These are phyloP conservation scores for Paraglomus brasilianum DNA, from an alignment of 192 early-diverging fungal species.

Conservation along the genomic window DNA sequence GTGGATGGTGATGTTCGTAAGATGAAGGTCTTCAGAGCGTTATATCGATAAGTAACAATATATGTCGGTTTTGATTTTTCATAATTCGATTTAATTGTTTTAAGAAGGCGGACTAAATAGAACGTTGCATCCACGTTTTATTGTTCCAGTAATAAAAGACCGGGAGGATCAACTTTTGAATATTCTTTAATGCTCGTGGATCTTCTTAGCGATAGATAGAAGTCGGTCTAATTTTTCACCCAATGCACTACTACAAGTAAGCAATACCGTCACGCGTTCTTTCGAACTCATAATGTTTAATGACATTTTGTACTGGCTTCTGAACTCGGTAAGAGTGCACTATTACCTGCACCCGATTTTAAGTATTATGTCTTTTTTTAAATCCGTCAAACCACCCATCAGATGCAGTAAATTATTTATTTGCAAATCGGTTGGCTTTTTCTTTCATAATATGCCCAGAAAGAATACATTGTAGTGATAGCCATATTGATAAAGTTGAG, in stretches of 20 bases:
- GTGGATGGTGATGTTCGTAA: not conserved
- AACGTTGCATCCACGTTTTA: not conserved
- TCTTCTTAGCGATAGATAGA: constrained; percentile 1
- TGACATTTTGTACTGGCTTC: not conserved
- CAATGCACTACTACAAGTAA: not conserved
- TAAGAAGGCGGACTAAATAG: constrained; percentile 8
- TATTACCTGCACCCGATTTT: constrained; percentile 3
- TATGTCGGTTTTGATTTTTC: not conserved
- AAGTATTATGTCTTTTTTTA: constrained; percentile 7
- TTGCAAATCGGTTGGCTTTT: not conserved
- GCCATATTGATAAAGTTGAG: too few species aligned
- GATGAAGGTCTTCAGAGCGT: too few species aligned
- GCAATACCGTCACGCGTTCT: not conserved
- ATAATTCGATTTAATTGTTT: not conserved
- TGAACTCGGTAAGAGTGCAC: not conserved
- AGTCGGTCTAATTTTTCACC: not conserved
- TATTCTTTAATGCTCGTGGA: not conserved
- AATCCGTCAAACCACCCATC: not conserved
- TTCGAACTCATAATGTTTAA: constrained; percentile 1
- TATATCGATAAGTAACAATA: constrained; percentile 11
- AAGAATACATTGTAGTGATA: too few species aligned
- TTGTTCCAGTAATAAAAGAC: not conserved
- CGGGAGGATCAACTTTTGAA: not conserved
- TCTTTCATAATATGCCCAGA: not conserved
- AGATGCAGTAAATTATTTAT: constrained; percentile 9